A percentile compares a stretch with the other conserved stretches of the same genome.
Evolutionary conservation across 2,329 filamentous ascomycete species (phyloP).

Genomic region (Sordariomycetes sp.): DNA sequence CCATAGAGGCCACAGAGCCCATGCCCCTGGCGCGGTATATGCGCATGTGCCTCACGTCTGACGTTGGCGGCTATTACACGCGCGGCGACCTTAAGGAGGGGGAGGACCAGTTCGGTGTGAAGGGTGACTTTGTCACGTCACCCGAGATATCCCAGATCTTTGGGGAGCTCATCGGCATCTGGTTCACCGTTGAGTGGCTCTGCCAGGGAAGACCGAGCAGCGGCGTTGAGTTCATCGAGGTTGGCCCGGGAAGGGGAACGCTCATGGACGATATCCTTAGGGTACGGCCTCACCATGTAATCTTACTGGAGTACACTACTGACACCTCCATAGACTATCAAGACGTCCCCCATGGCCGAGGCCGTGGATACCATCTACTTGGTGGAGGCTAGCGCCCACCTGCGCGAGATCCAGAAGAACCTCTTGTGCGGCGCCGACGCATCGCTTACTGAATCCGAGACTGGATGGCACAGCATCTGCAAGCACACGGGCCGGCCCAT

Average conservation of each 20-base stretch:
- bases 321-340: conserved; percentile 57
- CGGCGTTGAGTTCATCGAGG: conserved; percentile 82
- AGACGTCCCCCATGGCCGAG: conserved; percentile 70
- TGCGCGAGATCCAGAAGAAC: conserved; percentile 68
- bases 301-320: neutral
- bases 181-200: conserved; percentile 96
- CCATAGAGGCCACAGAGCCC: conserved; percentile 80
- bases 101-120: conserved; percentile 81
- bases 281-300: conserved; percentile 37
- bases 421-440: conserved; percentile 68
- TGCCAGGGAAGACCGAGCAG: conserved; percentile 65
- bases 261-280: conserved; percentile 94
- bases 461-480: conserved; percentile 63
- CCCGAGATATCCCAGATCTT: conserved; percentile 97
- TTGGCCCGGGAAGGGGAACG: conserved; percentile 88
- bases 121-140: conserved; percentile 93
- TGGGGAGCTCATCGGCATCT: conserved; percentile 86
- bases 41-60: conserved; percentile 94
- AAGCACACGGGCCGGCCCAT: conserved; percentile 68
- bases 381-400: conserved; percentile 79
- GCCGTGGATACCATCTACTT: conserved; percentile 84
- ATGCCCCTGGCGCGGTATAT: conserved; percentile 90
- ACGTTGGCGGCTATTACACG: conserved; percentile 90
- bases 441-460: conserved; percentile 56
- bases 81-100: conserved; percentile 49